Base-by-base conservation (phyloP, 345 rosid species). In the Populus euphratica region DNA sequence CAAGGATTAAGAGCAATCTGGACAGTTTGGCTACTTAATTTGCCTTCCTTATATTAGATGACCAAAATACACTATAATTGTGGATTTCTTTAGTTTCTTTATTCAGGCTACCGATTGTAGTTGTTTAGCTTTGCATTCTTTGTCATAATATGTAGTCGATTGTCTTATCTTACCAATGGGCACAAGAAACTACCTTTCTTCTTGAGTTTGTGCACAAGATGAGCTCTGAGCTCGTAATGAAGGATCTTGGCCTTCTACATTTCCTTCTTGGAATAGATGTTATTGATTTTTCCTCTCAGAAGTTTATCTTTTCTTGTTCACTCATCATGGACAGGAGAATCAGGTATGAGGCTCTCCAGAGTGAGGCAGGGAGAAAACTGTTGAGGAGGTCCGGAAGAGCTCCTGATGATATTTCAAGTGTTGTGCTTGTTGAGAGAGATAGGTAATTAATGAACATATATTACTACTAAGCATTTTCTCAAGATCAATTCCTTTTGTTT, bases 371-470 rank as follows among this genome's bases (percentile, higher is more conserved):
- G 13, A 87, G 79, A 86, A 88, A 88, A 27, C 86, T 94, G 43
- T 74, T 94, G 39, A 82, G 85, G 87, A 86, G 97, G 75, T 94
- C 98, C 10, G 97, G 94, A 74, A 91, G 97, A 90, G 98, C 89
- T 81, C 97, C 97, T 38, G 94, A 94, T 80, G 98, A 92, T 84
- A 94, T 94, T 79, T 94, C 98, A 0, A 94, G 98, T 70, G 96
- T 94, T 8, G 95, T 94, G 18, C 92, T 92, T 17, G 93, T 92
- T 2, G 96, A 94, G 64, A 84, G 88, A 43, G 94, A 91, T 64
- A 89, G 97, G 97, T 92, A 81, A 18, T 43, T 2, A 5, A 8
- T 76, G 23, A 18, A 50, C 73, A 54, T 52, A 56, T 12, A 62
- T 0, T 16, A n/a, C n/a, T 33, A 25, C 27, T 2, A 33, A 29